Conservation (phyloP, 257 asterid genomes). For the Primulina huaijiensis region DNA sequence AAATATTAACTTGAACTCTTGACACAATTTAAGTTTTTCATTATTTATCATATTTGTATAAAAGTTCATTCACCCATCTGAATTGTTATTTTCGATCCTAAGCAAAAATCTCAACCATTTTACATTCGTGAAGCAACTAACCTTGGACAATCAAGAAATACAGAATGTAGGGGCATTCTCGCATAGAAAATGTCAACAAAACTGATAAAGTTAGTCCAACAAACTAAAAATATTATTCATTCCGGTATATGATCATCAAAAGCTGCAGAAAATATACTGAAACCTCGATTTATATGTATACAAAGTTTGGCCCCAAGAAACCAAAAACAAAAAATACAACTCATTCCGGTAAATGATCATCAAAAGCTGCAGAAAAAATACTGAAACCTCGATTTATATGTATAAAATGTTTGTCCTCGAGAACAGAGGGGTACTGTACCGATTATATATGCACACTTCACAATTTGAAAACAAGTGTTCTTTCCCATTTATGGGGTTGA, state of each 20-base stretch:
- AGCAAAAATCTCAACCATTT: no score
- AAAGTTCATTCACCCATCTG: no score
- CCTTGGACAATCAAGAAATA: background rate
- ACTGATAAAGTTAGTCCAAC: no score
- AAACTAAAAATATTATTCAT: background rate
- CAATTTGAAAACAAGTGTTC: conserved; percentile 31
- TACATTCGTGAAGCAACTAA: no score
- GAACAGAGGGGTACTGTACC: conserved; percentile 5
- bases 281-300: background rate
- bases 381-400: background rate
- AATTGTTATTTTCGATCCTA: no score
- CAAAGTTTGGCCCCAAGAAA: background rate
- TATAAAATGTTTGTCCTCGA: background rate
- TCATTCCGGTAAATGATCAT: background rate
- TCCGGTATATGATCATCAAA: background rate
- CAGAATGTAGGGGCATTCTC: background rate
- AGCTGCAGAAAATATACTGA: background rate
- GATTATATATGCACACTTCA: conserved; percentile 22
- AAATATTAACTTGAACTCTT: no score
- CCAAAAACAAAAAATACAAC: background rate
- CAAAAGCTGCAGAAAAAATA: background rate
- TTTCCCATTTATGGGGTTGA: conserved; percentile 42
- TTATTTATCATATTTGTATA: no score
- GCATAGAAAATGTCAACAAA: no score
- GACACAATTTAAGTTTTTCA: no score